A percentile compares a stretch with the other conserved stretches of the same genome.
These are phyloP conservation scores for Borovskyia barvae DNA, from an alignment of 208 protist genomes.

Conservation along the genomic window DNA sequence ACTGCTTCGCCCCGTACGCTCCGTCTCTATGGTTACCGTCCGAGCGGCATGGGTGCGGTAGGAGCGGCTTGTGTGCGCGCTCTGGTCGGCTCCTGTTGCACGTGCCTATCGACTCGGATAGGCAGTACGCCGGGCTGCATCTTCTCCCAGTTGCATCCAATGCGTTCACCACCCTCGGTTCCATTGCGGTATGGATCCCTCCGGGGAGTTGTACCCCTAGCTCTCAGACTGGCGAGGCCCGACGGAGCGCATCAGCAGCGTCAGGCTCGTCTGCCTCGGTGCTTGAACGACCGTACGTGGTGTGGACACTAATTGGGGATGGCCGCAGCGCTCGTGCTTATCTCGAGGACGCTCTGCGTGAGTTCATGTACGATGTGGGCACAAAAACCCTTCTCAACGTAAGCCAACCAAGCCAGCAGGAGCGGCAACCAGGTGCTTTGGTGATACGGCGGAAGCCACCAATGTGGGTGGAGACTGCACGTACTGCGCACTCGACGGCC, in stretches of 20 bases:
- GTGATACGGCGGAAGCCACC: slow-evolving; percentile 21
- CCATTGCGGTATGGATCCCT: slow-evolving; percentile 30
- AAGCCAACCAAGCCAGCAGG: slow-evolving; percentile 19
- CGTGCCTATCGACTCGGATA: slow-evolving; percentile 30
- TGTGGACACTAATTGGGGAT: slow-evolving; percentile 63
- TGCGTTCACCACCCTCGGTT: slow-evolving; percentile 45
- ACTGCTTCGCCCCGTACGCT: slow-evolving; percentile 6
- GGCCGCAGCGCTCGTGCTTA: slow-evolving; percentile 65
- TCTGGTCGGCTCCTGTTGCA: slow-evolving; percentile 64
- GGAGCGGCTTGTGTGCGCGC: slow-evolving; percentile 25
- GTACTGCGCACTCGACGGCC: not conserved
- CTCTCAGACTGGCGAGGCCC: too few relatives aligned
- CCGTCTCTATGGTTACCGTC: slow-evolving; percentile 25
- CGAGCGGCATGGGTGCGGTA: not conserved
- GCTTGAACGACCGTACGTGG: slow-evolving; percentile 19
- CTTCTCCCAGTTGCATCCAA: slow-evolving; percentile 32
- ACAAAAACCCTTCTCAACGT: slow-evolving; percentile 40
- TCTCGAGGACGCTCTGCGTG: slow-evolving; percentile 56
- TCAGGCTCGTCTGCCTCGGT: not conserved
- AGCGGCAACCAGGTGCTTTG: slow-evolving; percentile 6
- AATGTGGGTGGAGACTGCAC: not conserved
- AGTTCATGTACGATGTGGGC: slow-evolving; percentile 61
- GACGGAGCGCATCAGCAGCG: too few relatives aligned
- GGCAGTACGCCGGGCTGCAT: slow-evolving; percentile 22
- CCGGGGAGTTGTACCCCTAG: too few relatives aligned